Percentiles rank a stretch among this genome's conserved stretches.
These are phyloP conservation scores for Camellia oleifera DNA, from an alignment of 179 eudicot genomes.

Conservation along the genomic window DNA sequence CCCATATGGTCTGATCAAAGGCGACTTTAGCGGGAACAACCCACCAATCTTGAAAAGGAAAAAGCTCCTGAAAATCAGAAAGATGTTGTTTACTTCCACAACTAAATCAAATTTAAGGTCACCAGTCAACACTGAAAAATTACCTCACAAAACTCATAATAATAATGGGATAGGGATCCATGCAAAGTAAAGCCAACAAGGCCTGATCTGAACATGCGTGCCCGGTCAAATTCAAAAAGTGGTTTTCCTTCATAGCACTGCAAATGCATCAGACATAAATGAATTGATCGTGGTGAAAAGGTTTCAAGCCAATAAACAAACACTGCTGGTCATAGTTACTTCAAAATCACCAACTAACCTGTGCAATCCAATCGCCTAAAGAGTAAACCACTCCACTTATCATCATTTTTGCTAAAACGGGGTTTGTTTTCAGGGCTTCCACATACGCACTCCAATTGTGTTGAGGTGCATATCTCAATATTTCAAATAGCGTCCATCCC, in stretches of 20 bases:
- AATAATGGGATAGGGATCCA: constrained; percentile 96
- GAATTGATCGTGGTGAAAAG: not conserved
- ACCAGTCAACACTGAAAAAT: not conserved
- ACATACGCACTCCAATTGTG: constrained; percentile 97
- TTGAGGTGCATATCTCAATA: constrained; percentile 88
- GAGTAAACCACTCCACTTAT: constrained; percentile 98
- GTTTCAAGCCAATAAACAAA: not conserved
- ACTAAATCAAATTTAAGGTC: not conserved
- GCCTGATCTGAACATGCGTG: constrained; percentile 93
- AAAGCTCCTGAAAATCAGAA: constrained; percentile 47
- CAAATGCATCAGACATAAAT: constrained; percentile 16
- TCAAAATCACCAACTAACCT: constrained; percentile 48
- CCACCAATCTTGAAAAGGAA: constrained; percentile 95
- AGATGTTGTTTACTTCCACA: not conserved
- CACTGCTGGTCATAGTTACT: not conserved
- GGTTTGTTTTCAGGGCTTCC: constrained; percentile 82
- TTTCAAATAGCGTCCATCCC: constrained; percentile 97
- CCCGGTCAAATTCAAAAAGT: constrained; percentile 85
- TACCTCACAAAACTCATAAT: constrained; percentile 94
- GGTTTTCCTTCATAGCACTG: constrained; percentile 98
- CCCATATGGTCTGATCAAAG: constrained; percentile 91
- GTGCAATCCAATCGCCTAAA: constrained; percentile 99
- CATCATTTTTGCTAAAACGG: constrained; percentile 89
- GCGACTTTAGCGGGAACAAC: constrained; percentile 83
- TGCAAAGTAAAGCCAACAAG: constrained; percentile 83